phyloP scores from a whole-genome alignment of 1,139 yeast species.

The Zygotorulaspora mrakii region DNA sequence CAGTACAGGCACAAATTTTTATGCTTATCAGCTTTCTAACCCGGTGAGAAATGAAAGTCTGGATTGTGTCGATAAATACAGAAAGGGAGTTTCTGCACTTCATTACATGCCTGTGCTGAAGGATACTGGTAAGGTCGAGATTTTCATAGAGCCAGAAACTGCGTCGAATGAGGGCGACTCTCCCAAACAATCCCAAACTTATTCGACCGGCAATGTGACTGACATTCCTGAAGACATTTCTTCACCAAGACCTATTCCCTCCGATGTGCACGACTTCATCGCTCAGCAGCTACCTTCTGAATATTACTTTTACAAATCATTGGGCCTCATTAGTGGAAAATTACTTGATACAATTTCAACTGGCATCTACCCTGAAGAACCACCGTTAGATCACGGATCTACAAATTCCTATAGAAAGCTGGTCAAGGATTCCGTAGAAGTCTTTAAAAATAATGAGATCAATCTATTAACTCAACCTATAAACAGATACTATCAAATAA shows the following conservation, averaged over 20 bases:
- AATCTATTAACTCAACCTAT: conserved; percentile 69
- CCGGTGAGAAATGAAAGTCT: conserved; percentile 23
- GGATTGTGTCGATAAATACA: conserved; percentile 40
- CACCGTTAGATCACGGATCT: conserved; percentile 66
- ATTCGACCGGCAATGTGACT: background rate
- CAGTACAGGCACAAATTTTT: conserved; percentile 46
- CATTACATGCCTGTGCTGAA: conserved; percentile 68
- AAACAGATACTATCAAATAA: conserved; percentile 82
- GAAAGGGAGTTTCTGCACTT: conserved; percentile 51
- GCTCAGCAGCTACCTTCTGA: conserved; percentile 89
- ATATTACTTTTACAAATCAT: conserved; percentile 71
- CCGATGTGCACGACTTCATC: conserved; percentile 75
- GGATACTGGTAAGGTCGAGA: conserved; percentile 63
- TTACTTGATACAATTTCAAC: conserved; percentile 65
- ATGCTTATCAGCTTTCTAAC: conserved; percentile 35
- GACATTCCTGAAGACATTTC: conserved; percentile 2
- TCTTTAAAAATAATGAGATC: conserved; percentile 55
- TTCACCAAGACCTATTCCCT: conserved; percentile 47
- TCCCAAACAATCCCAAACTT: conserved; percentile 1
- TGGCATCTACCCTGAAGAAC: conserved; percentile 60
- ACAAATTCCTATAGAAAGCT: conserved; percentile 57
- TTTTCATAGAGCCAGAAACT: conserved; percentile 39
- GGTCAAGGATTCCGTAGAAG: conserved; percentile 47
- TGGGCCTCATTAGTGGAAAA: conserved; percentile 68
- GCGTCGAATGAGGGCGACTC: conserved; percentile 3